These are phyloP conservation scores for Sarocladiaceae sp. DNA, from an alignment of 2,329 filamentous ascomycete species.

Conservation along the genomic window DNA sequence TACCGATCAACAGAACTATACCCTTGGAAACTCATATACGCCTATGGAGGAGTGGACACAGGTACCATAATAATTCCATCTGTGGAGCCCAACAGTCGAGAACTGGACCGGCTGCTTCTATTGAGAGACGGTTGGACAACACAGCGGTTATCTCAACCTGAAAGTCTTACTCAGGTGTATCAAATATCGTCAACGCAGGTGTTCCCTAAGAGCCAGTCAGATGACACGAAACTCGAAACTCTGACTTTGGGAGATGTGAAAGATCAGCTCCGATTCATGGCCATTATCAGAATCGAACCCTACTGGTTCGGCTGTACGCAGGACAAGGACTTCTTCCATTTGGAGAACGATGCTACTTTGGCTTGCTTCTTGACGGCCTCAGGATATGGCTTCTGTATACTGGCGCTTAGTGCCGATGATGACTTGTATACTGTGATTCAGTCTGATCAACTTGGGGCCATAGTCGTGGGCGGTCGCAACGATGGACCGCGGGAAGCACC, in stretches of 20 bases:
- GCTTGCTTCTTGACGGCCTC: not conserved
- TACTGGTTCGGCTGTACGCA: not conserved
- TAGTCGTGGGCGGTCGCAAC: not conserved
- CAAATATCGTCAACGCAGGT: not conserved
- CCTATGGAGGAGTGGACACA: not conserved
- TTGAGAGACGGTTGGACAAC: not conserved
- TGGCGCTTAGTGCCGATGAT: not conserved
- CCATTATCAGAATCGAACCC: not conserved
- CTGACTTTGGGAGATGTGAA: not conserved
- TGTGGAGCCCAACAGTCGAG: not conserved
- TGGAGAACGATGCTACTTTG: not conserved
- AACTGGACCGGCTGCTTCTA: not conserved
- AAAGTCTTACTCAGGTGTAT: not conserved
- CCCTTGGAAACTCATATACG: not conserved
- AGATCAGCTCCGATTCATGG: not conserved
- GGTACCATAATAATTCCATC: not conserved
- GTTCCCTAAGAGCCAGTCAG: not conserved
- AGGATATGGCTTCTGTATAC: not conserved
- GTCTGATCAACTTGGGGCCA: not conserved
- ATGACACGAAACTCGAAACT: not conserved
- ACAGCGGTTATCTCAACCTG: not conserved
- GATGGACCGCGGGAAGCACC: not conserved
- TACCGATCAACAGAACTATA: not conserved
- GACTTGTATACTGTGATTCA: not conserved
- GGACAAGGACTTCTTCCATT: not conserved